Percentiles rank a stretch among this genome's conserved stretches.
Conservation (phyloP, 1,139 yeast genomes). For the Candida gigantensis region DNA sequence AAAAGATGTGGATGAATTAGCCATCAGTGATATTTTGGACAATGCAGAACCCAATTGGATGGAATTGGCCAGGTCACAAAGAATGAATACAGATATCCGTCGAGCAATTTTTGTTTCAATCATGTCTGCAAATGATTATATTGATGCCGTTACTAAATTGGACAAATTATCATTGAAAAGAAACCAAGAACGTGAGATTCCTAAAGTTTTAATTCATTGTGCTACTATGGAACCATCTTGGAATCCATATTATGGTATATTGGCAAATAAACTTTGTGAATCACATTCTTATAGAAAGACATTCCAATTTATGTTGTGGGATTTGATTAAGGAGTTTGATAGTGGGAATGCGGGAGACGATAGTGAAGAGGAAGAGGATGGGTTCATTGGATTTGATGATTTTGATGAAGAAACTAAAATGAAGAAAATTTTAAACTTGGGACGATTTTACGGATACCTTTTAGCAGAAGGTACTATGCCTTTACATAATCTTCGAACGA, state of each 20-base stretch:
- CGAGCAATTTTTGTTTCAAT: slow-evolving; percentile 90
- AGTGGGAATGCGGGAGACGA: slow-evolving; percentile 40
- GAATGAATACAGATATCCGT: slow-evolving; percentile 95
- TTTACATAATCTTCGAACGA: slow-evolving; percentile 68
- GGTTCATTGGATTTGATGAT: slow-evolving; percentile 35
- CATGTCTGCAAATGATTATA: slow-evolving; percentile 91
- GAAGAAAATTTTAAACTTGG: slow-evolving; percentile 66
- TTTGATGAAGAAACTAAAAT: slow-evolving; percentile 50
- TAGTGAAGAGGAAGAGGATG: slow-evolving; percentile 36
- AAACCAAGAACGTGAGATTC: slow-evolving; percentile 86
- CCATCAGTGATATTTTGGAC: slow-evolving; percentile 59
- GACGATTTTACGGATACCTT: slow-evolving; percentile 75
- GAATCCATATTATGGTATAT: slow-evolving; percentile 86
- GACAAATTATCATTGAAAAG: slow-evolving; percentile 78
- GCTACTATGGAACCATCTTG: slow-evolving; percentile 78
- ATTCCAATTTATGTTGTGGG: slow-evolving; percentile 91
- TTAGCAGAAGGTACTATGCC: slow-evolving; percentile 74
- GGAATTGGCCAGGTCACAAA: slow-evolving; percentile 77
- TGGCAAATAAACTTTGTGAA: slow-evolving; percentile 74
- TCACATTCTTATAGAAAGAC: slow-evolving; percentile 74
- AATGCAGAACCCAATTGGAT: slow-evolving; percentile 84
- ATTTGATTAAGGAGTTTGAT: slow-evolving; percentile 73
- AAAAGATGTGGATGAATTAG: slow-evolving; percentile 30
- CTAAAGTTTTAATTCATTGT: slow-evolving; percentile 83
- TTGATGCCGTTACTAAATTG: slow-evolving; percentile 81